Conservation (phyloP, 2,329 filamentous ascomycete genomes). For the Fusarium foetens region DNA sequence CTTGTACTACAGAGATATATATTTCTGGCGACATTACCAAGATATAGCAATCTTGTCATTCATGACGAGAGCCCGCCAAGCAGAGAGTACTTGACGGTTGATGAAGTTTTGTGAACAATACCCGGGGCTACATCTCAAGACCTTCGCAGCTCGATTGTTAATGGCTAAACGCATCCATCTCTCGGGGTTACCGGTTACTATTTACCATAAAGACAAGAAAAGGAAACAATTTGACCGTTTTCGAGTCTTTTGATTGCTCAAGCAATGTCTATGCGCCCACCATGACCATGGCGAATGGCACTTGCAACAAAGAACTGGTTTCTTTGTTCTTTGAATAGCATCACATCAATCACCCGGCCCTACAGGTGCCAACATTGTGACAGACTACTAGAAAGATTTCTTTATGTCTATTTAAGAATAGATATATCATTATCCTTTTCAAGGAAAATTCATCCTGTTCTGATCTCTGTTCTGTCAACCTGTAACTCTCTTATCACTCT, state of each 20-base stretch:
- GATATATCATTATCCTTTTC: not conserved
- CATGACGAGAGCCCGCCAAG: no score
- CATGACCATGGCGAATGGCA: not conserved
- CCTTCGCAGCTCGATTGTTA: not conserved
- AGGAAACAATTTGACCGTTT: not conserved
- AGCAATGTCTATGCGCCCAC: conserved; percentile 25
- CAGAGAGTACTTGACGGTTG: not conserved
- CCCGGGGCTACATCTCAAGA: no score
- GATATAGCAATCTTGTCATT: no score
- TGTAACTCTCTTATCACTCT: not conserved
- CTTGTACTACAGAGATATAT: not conserved
- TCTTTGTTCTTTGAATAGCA: conserved; percentile 40
- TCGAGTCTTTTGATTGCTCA: not conserved
- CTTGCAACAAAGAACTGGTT: conserved; percentile 29
- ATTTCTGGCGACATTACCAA: no score
- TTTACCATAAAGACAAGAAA: conserved; percentile 15
- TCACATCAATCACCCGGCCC: not conserved
- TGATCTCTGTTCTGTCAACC: not conserved
- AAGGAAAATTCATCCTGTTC: conserved; percentile 8
- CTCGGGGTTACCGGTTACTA: not conserved
- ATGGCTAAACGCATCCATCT: not conserved
- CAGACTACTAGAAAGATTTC: not conserved
- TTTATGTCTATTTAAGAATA: not conserved
- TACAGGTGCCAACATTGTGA: not conserved
- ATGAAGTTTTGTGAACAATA: no score